These are phyloP conservation scores for Mrakia blollopis DNA, from an alignment of 768 basidiomycete genomes.

Conservation along the genomic window DNA sequence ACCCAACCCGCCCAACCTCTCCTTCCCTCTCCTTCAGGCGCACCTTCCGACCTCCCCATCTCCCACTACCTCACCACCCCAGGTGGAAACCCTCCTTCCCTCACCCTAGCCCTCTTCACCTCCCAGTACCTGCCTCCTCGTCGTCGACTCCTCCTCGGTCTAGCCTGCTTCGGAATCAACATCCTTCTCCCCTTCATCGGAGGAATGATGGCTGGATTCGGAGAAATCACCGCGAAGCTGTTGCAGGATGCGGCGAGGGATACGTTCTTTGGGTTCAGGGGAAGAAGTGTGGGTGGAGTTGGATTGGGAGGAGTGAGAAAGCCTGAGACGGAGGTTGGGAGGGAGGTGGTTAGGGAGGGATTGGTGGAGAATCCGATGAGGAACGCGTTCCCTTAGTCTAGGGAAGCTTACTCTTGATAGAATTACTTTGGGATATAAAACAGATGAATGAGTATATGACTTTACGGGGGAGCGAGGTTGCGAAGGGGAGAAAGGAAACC, in stretches of 20 bases:
- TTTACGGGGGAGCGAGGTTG: background rate
- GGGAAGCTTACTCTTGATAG: too few relatives aligned
- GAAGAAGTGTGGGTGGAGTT: background rate
- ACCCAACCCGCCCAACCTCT: too few relatives aligned
- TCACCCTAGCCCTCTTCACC: conserved; percentile 32
- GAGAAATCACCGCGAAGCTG: conserved; percentile 29
- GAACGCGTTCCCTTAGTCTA: conserved; percentile 23
- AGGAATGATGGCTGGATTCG: conserved; percentile 33
- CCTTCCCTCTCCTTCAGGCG: background rate
- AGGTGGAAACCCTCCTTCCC: conserved; percentile 26
- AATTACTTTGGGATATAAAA: too few relatives aligned
- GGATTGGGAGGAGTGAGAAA: background rate
- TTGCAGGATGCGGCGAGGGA: conserved; percentile 19
- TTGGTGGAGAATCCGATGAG: conserved; percentile 23
- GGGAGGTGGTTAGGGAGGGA: conserved; percentile 20
- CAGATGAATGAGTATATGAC: background rate
- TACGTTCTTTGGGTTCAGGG: conserved; percentile 13
- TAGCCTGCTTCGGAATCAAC: conserved; percentile 33
- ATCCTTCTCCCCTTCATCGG: conserved; percentile 32
- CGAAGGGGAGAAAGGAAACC: background rate
- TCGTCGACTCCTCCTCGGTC: conserved; percentile 25
- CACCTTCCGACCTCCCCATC: conserved; percentile 27
- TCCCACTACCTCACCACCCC: conserved; percentile 25
- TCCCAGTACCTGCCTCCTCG: conserved; percentile 31
- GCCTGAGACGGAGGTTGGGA: background rate